These are phyloP conservation scores for Leccinum disarticulatum DNA, from an alignment of 768 basidiomycete genomes.

Conservation along the genomic window DNA sequence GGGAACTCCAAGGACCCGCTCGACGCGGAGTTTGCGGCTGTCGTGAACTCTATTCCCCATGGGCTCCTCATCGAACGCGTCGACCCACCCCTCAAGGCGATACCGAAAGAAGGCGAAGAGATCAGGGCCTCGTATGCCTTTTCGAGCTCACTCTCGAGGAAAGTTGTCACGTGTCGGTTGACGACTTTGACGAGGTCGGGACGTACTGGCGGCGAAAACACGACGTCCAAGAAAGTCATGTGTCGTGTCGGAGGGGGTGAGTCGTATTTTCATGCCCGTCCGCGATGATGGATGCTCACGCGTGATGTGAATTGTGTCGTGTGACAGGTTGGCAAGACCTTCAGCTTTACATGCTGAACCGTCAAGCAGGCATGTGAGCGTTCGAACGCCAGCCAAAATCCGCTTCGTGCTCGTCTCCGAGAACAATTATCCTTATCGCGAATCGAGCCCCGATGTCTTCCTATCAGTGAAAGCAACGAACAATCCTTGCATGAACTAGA, in stretches of 20 bases:
- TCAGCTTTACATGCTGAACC: slow-evolving; percentile 72
- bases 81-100: slow-evolving; percentile 67
- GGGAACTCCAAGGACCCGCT: slow-evolving; percentile 86
- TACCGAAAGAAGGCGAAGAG: slow-evolving; percentile 75
- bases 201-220: slow-evolving; percentile 39
- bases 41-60: slow-evolving; percentile 77
- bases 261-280: slow-evolving; percentile 25
- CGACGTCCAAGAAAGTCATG: slow-evolving; percentile 80
- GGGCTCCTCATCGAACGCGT: slow-evolving; percentile 76
- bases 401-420: background rate
- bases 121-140: slow-evolving; percentile 83
- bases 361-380: slow-evolving; percentile 63
- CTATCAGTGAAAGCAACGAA: slow-evolving; percentile 16
- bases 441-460: slow-evolving; percentile 9
- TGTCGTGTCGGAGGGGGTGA: slow-evolving; percentile 85
- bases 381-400: background rate
- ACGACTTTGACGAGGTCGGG: slow-evolving; percentile 71
- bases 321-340: slow-evolving; percentile 76
- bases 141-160: slow-evolving; percentile 67
- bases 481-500: slow-evolving; percentile 29
- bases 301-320: background rate
- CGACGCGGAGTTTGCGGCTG: slow-evolving; percentile 71
- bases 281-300: slow-evolving; percentile 4
- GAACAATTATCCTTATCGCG: background rate
- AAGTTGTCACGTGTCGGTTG: slow-evolving; percentile 76